phyloP scores from a whole-genome alignment of 1,139 yeast species.

The Zhuliangozyma parablackwelliae region DNA sequence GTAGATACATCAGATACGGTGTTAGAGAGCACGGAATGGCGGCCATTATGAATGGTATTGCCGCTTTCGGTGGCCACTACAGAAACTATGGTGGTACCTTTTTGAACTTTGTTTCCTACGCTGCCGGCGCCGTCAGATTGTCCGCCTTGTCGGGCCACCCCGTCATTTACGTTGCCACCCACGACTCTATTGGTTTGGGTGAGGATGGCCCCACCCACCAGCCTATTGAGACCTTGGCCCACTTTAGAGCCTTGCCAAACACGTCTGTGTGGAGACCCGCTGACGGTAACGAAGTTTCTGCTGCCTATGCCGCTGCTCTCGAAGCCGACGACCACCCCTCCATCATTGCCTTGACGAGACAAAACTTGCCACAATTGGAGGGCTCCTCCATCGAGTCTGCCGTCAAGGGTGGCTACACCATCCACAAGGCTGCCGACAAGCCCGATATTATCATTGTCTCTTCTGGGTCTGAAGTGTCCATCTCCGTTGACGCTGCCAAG shows the following conservation, averaged over 20 bases:
- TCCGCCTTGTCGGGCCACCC: slow-evolving; percentile 93
- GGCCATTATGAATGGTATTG: slow-evolving; percentile 96
- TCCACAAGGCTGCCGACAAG: slow-evolving; percentile 48
- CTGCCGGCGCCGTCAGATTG: slow-evolving; percentile 95
- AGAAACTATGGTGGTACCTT: slow-evolving; percentile 97
- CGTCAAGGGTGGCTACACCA: slow-evolving; percentile 88
- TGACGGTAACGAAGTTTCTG: slow-evolving; percentile 98
- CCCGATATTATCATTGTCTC: slow-evolving; percentile 82
- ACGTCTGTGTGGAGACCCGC: slow-evolving; percentile 98
- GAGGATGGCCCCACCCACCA: slow-evolving; percentile 99
- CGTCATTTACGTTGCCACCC: slow-evolving; percentile 96
- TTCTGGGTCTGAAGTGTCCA: slow-evolving; percentile 93
- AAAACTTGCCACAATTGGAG: slow-evolving; percentile 93
- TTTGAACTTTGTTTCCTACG: slow-evolving; percentile 96
- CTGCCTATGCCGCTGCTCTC: slow-evolving; percentile 85
- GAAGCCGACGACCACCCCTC: slow-evolving; percentile 76
- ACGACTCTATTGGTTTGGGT: slow-evolving; percentile 98
- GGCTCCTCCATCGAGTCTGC: slow-evolving; percentile 94
- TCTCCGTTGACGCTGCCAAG: slow-evolving; percentile 80
- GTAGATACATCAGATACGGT: slow-evolving; percentile 97
- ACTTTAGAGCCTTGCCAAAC: slow-evolving; percentile 96
- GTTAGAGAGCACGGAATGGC: slow-evolving; percentile 99
- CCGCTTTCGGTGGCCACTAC: slow-evolving; percentile 91
- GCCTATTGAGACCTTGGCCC: slow-evolving; percentile 98
- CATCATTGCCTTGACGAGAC: slow-evolving; percentile 91